Evolutionary conservation across 1,139 yeast genomes (phyloP).

Genomic region (Sugiyamaella castrensis): DNA sequence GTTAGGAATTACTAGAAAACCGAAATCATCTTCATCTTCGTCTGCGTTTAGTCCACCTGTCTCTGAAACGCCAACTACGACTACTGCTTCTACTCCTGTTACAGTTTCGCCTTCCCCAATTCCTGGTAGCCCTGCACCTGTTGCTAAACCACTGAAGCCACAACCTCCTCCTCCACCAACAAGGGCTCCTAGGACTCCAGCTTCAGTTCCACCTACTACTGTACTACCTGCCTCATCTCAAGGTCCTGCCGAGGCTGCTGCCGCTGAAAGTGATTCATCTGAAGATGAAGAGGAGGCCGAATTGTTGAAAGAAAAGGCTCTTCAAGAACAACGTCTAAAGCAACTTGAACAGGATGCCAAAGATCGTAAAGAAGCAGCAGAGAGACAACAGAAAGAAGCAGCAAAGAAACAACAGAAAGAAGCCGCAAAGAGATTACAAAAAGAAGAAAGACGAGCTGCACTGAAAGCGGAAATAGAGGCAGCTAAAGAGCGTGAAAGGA

Average conservation of each 20-base stretch:
- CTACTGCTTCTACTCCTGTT: conserved; percentile 18
- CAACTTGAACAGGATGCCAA: conserved; percentile 31
- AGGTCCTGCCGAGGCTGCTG: conserved; percentile 9
- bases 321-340: conserved; percentile 31
- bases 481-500: conserved; percentile 40
- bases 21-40: conserved; percentile 23
- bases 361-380: conserved; percentile 25
- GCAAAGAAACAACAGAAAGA: conserved; percentile 63
- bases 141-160: conserved; percentile 10
- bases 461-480: conserved; percentile 64
- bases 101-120: no score
- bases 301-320: conserved; percentile 48
- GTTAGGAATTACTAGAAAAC: conserved; percentile 62
- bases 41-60: conserved; percentile 28
- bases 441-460: conserved; percentile 59
- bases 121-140: conserved; percentile 22
- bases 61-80: conserved; percentile 11
- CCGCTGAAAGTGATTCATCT: conserved; percentile 35
- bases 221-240: conserved; percentile 13
- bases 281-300: conserved; percentile 49
- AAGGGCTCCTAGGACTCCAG: conserved; percentile 14
- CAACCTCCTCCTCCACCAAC: conserved; percentile 18
- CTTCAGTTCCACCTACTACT: conserved; percentile 9
- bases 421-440: conserved; percentile 54
- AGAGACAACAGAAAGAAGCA: conserved; percentile 55